Percentiles rank a stretch among this genome's conserved stretches.
phyloP scores from a whole-genome alignment of 768 basidiomycete genomes.

The Paxillus rubicundulus region DNA sequence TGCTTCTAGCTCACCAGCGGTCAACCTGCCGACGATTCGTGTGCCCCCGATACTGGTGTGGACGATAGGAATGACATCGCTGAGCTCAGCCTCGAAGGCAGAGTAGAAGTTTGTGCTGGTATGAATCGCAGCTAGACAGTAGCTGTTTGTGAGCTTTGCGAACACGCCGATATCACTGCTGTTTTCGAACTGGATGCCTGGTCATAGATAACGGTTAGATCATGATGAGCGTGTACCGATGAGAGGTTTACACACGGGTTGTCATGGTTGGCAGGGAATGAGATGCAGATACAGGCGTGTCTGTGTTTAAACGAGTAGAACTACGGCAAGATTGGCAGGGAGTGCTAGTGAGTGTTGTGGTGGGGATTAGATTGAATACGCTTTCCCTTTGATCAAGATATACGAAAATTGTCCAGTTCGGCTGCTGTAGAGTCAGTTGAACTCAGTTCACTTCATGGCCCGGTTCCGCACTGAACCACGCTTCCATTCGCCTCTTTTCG shows the following conservation, averaged over 20 bases:
- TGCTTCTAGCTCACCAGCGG: slow-evolving; percentile 59
- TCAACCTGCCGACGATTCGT: slow-evolving; percentile 88
- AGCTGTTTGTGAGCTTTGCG: slow-evolving; percentile 95
- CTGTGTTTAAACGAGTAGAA: neutral
- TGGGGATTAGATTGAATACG: neutral
- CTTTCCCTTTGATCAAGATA: neutral
- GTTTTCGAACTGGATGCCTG: slow-evolving; percentile 92
- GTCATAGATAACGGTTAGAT: slow-evolving; percentile 3
- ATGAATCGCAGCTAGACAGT: slow-evolving; percentile 91
- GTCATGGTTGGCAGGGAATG: slow-evolving; percentile 48
- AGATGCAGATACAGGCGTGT: neutral
- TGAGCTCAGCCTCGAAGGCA: slow-evolving; percentile 91
- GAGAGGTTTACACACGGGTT: slow-evolving; percentile 49
- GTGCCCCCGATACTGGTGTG: slow-evolving; percentile 95
- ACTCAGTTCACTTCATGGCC: neutral
- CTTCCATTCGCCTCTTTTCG: neutral
- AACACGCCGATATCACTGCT: slow-evolving; percentile 96
- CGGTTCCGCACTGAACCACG: neutral
- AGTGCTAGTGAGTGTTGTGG: neutral
- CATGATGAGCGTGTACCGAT: neutral
- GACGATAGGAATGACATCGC: slow-evolving; percentile 92
- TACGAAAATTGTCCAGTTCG: neutral
- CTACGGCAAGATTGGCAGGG: neutral
- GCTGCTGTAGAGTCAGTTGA: neutral
- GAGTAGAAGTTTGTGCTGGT: slow-evolving; percentile 98